These are phyloP conservation scores for Fusarium compactum DNA, from an alignment of 2,329 filamentous ascomycete genomes.

Conservation along the genomic window DNA sequence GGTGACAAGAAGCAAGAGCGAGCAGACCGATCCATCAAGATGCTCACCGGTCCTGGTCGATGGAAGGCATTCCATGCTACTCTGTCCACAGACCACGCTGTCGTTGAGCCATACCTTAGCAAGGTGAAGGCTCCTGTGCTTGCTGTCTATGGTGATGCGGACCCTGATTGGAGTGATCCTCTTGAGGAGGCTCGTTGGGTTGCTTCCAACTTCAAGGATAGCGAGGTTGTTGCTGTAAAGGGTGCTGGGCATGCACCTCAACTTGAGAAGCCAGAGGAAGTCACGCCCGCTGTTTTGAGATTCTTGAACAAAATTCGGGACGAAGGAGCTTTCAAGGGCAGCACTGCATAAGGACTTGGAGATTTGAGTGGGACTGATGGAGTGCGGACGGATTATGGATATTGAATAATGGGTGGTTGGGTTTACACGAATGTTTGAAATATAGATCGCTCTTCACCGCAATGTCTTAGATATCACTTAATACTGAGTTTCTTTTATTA, in stretches of 20 bases:
- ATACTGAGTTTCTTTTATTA: no score
- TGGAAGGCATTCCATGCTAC: slow-evolving; percentile 37
- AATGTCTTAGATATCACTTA: no score
- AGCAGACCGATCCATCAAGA: slow-evolving; percentile 7
- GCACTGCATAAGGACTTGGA: neutral
- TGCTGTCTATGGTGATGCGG: slow-evolving; percentile 30
- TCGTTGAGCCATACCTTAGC: slow-evolving; percentile 17
- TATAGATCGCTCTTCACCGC: no score
- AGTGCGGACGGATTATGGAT: no score
- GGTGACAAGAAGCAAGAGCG: slow-evolving; percentile 22
- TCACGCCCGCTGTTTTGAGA: slow-evolving; percentile 6
- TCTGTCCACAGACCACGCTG: slow-evolving; percentile 17
- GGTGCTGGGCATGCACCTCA: slow-evolving; percentile 30
- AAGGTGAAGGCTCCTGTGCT: slow-evolving; percentile 32
- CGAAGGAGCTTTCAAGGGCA: neutral
- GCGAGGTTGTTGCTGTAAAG: slow-evolving; percentile 11
- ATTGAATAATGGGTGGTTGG: no score
- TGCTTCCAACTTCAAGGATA: slow-evolving; percentile 11
- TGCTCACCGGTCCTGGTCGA: slow-evolving; percentile 24
- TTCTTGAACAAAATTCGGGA: slow-evolving; percentile 10
- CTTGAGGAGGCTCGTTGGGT: slow-evolving; percentile 31
- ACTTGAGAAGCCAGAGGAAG: slow-evolving; percentile 24
- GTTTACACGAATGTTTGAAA: no score
- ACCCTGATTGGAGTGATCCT: slow-evolving; percentile 34
- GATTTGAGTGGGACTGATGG: no score